phyloP scores from a whole-genome alignment of 2,329 filamentous ascomycete species.

The Trichophyton mentagrophytes region DNA sequence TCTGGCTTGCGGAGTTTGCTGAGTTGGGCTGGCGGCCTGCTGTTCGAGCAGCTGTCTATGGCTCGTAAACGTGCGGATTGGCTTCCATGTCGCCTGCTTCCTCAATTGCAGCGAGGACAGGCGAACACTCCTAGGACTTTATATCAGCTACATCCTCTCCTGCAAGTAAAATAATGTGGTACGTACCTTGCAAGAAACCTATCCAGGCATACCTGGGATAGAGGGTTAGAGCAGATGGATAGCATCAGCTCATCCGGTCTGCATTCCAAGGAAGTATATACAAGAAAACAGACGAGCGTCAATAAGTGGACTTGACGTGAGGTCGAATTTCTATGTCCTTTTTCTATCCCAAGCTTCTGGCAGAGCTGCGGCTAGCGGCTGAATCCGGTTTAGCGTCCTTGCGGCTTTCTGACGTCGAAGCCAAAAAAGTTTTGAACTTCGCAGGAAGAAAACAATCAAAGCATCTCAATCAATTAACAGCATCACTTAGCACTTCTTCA shows the following conservation, averaged over 20 bases:
- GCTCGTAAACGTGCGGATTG: neutral
- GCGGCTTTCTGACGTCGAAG: neutral
- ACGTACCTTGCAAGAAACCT: slow-evolving; percentile 25
- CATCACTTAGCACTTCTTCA: neutral
- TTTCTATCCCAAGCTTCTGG: neutral
- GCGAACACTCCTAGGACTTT: neutral
- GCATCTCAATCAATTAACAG: neutral
- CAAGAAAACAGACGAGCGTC: neutral
- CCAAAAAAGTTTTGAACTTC: neutral
- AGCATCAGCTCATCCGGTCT: slow-evolving; percentile 23
- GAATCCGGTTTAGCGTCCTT: neutral
- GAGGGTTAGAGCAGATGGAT: slow-evolving; percentile 26
- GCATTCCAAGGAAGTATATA: neutral
- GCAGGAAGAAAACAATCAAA: neutral
- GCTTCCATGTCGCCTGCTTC: neutral
- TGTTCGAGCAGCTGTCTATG: neutral
- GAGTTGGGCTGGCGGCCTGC: neutral
- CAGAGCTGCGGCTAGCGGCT: neutral
- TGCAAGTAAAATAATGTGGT: neutral
- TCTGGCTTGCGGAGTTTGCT: slow-evolving; percentile 14
- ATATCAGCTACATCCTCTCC: neutral
- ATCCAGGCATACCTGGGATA: slow-evolving; percentile 22
- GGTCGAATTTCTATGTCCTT: neutral
- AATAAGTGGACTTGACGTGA: neutral
- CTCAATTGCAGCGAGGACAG: neutral